Evolutionary conservation across 345 rosid genomes (phyloP).

Genomic region (Erysimum cheiranthoides): DNA sequence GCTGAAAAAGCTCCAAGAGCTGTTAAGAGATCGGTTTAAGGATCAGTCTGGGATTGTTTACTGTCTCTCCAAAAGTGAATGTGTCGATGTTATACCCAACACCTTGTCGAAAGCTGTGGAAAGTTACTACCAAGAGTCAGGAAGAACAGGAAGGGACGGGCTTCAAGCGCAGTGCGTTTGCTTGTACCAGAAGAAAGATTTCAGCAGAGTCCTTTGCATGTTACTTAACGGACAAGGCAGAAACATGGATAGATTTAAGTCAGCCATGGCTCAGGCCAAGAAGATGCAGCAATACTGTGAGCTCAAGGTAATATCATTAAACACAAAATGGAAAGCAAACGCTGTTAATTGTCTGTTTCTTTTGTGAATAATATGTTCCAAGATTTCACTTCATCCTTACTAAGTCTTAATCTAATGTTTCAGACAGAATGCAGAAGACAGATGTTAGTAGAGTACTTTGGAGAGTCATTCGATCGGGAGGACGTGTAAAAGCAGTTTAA

Average conservation of each 20-base stretch:
- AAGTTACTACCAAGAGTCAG: slow-evolving; percentile 96
- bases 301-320: slow-evolving; percentile 56
- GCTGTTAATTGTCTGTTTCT: slow-evolving; percentile 3
- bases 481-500: slow-evolving; percentile 64
- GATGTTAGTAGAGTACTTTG: slow-evolving; percentile 80
- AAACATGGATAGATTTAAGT: slow-evolving; percentile 70
- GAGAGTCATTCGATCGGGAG: slow-evolving; percentile 66
- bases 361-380: not conserved
- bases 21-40: slow-evolving; percentile 65
- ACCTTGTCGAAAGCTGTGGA: slow-evolving; percentile 88
- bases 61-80: slow-evolving; percentile 90
- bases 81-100: slow-evolving; percentile 81
- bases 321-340: not conserved
- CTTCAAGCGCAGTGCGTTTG: slow-evolving; percentile 69
- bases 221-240: slow-evolving; percentile 72
- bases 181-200: slow-evolving; percentile 91
- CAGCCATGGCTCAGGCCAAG: slow-evolving; percentile 85
- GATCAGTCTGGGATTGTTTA: slow-evolving; percentile 83
- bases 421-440: slow-evolving; percentile 81
- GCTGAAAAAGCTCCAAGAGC: slow-evolving; percentile 81
- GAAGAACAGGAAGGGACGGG: slow-evolving; percentile 91
- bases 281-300: slow-evolving; percentile 95
- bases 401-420: slow-evolving; percentile 30
- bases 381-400: not conserved
- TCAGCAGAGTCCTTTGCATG: slow-evolving; percentile 92